Evolutionary conservation across 371 early-diverging fungal species (phyloP).

Genomic region (Mucor sp.): DNA sequence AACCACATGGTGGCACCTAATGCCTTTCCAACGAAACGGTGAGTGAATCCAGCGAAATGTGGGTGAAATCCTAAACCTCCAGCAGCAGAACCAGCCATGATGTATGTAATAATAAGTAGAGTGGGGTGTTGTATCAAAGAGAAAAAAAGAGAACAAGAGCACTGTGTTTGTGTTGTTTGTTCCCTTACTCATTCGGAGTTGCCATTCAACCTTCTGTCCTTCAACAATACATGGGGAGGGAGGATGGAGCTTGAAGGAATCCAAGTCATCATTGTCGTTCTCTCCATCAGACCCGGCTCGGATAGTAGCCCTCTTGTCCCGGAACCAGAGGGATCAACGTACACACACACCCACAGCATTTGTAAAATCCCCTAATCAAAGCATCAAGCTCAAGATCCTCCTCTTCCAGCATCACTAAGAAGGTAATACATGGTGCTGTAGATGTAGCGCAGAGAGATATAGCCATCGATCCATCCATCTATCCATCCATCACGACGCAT

Average conservation of each 20-base stretch:
- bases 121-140: constrained; percentile 1
- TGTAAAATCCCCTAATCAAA: background rate
- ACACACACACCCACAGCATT: background rate
- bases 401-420: constrained; percentile 25
- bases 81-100: constrained; percentile 47
- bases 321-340: background rate
- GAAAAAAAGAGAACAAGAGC: background rate
- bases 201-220: background rate
- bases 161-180: background rate
- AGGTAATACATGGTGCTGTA: constrained; percentile 14
- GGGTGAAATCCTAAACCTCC: constrained; percentile 54
- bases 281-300: background rate
- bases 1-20: constrained; percentile 84
- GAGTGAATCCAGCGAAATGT: constrained; percentile 50
- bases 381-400: constrained; percentile 12
- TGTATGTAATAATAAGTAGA: constrained; percentile 9
- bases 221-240: background rate
- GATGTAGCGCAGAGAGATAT: background rate
- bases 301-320: background rate
- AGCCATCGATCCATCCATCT: constrained; percentile 10
- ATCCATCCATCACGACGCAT: background rate
- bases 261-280: background rate
- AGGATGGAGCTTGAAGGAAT: background rate
- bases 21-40: constrained; percentile 51
- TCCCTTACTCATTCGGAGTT: background rate